Evolutionary conservation across 176 grass and related monocot species (phyloP), one percentile per base, ranked within the genome.

Genomic region (Coix lacrymajobi): DNA sequence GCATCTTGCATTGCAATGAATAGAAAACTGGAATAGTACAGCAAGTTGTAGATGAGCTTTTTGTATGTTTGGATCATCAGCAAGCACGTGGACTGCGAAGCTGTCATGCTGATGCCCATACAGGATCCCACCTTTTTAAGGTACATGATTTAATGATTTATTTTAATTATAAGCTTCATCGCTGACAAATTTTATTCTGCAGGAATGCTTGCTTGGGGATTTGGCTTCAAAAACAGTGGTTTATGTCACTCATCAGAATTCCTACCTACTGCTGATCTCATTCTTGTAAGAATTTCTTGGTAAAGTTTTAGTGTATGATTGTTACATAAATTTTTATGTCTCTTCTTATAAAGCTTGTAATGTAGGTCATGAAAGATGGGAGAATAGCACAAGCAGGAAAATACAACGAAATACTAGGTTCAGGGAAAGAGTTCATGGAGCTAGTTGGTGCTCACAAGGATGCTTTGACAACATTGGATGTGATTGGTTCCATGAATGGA

Each of bases 161-260:
- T 54, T 54, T 20, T 54, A 54, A 12, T 46, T 65, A 44, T 65
- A 44, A 63, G 26, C 16, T 45, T n/a, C 26, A 15, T 62, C 16
- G n/a, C 70, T 49, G 52, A 22, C 39, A 22, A 32, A n/a, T 65
- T 49, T 29, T 73, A 28, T 69, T 77, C 89, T 25, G 20, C 48
- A 94, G 95, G 95, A 97, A 85, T 97, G 92, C 79, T 94, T 97
- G 67, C 80, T 91, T 73, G 75, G 88, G 22, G 46, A 78, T 83
- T 81, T 97, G 78, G 77, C 81, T 71, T 87, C 83, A 73, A 98
- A 97, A 71, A 98, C 95, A 5, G 86, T 98, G 38, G 87, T 98
- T 64, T 98, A 93, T 89, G 90, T 98, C 13, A 98, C 95, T 7
- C 95, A 98, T 63, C 95, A 98, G 77, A 98, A 84, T 95, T 98